These are phyloP conservation scores for Dendryphion nanum DNA, from an alignment of 2,329 filamentous ascomycete species.

Conservation along the genomic window DNA sequence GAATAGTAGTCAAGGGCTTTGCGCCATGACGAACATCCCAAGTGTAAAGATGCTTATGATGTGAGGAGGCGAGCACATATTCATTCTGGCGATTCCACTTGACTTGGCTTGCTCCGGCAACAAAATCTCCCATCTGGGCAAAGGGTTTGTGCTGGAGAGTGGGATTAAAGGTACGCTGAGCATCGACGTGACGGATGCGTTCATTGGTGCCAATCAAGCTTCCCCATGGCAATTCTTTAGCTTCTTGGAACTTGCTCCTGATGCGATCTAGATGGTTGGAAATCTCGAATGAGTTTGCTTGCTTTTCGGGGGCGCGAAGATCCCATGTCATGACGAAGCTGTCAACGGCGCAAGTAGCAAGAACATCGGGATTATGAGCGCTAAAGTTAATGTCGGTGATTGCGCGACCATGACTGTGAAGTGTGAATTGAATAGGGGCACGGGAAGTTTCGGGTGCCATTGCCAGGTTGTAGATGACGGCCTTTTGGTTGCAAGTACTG, in stretches of 20 bases:
- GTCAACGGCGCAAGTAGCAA: slow-evolving; percentile 89
- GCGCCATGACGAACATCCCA: slow-evolving; percentile 86
- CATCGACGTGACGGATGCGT: background rate
- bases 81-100: slow-evolving; percentile 89
- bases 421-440: slow-evolving; percentile 82
- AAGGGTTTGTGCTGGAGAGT: slow-evolving; percentile 5
- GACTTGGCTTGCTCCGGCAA: slow-evolving; percentile 88
- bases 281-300: slow-evolving; percentile 1
- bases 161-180: too few species aligned
- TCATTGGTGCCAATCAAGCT: too few species aligned
- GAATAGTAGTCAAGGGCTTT: slow-evolving; percentile 76
- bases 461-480: slow-evolving; percentile 86
- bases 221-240: too few species aligned
- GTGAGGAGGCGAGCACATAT: slow-evolving; percentile 85
- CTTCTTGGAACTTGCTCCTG: background rate
- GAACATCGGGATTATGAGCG: slow-evolving; percentile 82
- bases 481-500: slow-evolving; percentile 91
- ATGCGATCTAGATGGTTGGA: too few species aligned
- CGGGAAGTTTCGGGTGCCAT: slow-evolving; percentile 54
- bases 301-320: slow-evolving; percentile 66
- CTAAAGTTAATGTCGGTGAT: slow-evolving; percentile 98
- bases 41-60: slow-evolving; percentile 82
- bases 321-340: slow-evolving; percentile 95
- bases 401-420: slow-evolving; percentile 81
- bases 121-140: slow-evolving; percentile 82